A percentile compares a stretch with the other conserved stretches of the same genome.
Evolutionary conservation across 345 rosid species (phyloP).

Genomic region (Rhodamnia argentea): DNA sequence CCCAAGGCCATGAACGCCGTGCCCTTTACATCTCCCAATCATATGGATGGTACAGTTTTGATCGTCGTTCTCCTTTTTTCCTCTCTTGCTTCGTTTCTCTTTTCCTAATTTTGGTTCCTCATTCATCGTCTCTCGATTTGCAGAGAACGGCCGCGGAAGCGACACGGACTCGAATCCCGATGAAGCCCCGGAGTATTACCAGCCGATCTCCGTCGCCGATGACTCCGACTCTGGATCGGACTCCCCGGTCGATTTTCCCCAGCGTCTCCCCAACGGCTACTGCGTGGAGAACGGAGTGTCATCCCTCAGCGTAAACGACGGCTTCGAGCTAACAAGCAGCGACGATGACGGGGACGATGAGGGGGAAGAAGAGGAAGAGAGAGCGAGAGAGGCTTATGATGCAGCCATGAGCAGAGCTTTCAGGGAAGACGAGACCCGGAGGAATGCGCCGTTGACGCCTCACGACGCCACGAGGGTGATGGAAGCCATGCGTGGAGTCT

Average conservation of each 20-base stretch:
- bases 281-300: slow-evolving; percentile 36
- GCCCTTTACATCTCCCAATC: slow-evolving; percentile 6
- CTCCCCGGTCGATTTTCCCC: neutral
- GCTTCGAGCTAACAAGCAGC: slow-evolving; percentile 22
- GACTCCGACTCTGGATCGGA: slow-evolving; percentile 11
- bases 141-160: slow-evolving; percentile 48
- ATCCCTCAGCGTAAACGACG: slow-evolving; percentile 32
- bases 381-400: slow-evolving; percentile 23
- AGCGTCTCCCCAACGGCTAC: slow-evolving; percentile 33
- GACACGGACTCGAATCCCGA: slow-evolving; percentile 57
- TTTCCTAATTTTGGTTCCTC: neutral
- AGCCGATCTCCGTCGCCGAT: slow-evolving; percentile 64
- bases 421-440: slow-evolving; percentile 65
- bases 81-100: neutral
- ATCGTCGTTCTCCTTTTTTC: neutral
- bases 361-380: slow-evolving; percentile 27
- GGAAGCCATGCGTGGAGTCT: slow-evolving; percentile 83
- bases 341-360: slow-evolving; percentile 4
- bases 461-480: slow-evolving; percentile 56
- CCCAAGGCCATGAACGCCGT: slow-evolving; percentile 10
- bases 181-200: slow-evolving; percentile 54
- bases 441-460: slow-evolving; percentile 55
- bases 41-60: slow-evolving; percentile 2
- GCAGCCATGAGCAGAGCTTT: slow-evolving; percentile 37
- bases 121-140: neutral